Conservation (phyloP, 495 filamentous ascomycete species). For the Podospora sp. region DNA sequence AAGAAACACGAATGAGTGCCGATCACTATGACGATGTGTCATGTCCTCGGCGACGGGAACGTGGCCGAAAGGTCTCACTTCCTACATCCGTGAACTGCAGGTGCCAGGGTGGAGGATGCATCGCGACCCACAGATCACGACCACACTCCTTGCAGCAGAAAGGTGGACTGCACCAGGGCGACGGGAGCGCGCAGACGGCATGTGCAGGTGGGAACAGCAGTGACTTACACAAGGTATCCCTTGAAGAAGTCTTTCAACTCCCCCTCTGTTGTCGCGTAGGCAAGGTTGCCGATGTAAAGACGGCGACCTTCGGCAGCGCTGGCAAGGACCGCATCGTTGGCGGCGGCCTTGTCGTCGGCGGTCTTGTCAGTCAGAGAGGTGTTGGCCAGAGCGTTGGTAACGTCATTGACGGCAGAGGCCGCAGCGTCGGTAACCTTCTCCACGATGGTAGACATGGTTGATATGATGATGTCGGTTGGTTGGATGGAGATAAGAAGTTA, state of each 20-base stretch:
- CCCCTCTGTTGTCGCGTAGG: slow-evolving; percentile 99
- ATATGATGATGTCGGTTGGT: slow-evolving; percentile 38
- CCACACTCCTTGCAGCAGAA: neutral
- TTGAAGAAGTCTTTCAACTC: slow-evolving; percentile 99
- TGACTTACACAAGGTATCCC: slow-evolving; percentile 92
- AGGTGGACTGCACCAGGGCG: slow-evolving; percentile 8
- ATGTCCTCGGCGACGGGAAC: neutral
- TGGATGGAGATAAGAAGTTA: slow-evolving; percentile 37
- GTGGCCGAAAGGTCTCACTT: neutral
- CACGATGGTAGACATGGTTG: slow-evolving; percentile 63
- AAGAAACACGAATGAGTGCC: neutral
- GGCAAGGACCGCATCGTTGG: slow-evolving; percentile 87
- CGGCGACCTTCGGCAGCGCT: slow-evolving; percentile 98
- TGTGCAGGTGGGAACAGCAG: neutral
- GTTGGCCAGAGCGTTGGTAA: slow-evolving; percentile 81
- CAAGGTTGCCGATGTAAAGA: slow-evolving; percentile 99
- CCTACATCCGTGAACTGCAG: neutral
- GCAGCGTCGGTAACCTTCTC: slow-evolving; percentile 63
- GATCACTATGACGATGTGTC: neutral
- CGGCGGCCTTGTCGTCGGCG: slow-evolving; percentile 53
- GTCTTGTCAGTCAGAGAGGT: slow-evolving; percentile 62
- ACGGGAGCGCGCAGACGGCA: slow-evolving; percentile 1
- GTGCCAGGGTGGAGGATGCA: neutral
- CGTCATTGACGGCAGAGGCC: slow-evolving; percentile 74
- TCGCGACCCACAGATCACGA: slow-evolving; percentile 3